Base-by-base conservation (phyloP, 305 asterid genomes). In the Solanum hybrid region DNA sequence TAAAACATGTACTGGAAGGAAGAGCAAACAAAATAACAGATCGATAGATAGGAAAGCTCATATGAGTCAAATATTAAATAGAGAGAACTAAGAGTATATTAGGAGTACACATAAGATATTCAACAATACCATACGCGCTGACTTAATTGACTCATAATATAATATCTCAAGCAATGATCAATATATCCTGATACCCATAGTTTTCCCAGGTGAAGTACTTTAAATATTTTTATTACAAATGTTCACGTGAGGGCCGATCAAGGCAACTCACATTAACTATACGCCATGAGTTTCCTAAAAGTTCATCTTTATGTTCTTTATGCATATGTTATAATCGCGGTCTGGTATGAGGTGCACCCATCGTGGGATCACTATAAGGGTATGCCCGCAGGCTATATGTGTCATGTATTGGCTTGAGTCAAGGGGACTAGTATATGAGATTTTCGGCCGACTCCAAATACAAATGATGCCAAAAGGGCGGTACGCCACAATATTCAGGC, bases 121-220 rank as follows among this genome's bases (percentile, higher is more conserved):
- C 69, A 17, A 56, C 0, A 20, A 8, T 20, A 56, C 4, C 24
- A 0, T 2, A 56, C 4, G 1, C 0, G 10, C 24, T 3, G 1
- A 56, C 4, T 17, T 56, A 6, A 6, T 56, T 6, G 2, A 0
- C 24, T 7, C 69, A 56, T 3, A 6, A 20, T 56, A 56, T 20
- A 56, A 56, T 17, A 56, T 56, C 24, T 7, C 4, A 56, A 56
- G 69, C 69, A 56, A 7, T 17, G 69, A 1, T 56, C 10, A 17
- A 6, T 2, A 7, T 17, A 1, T 56, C 10, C 17, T 56, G 24
- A 56, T 56, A 56, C 10, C 10, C 0, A 17, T 56, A 56, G 24
- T 20, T 6, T 6, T 17, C 24, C 24, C 2, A 17, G 4, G 24
- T 6, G 24, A 4, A 6, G 24, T 6, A 56, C 24, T 56, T 56